Percentiles rank a stretch among this genome's conserved stretches.
phyloP scores from a whole-genome alignment of 2,329 filamentous ascomycete genomes.

The Aspergillus uvarum region DNA sequence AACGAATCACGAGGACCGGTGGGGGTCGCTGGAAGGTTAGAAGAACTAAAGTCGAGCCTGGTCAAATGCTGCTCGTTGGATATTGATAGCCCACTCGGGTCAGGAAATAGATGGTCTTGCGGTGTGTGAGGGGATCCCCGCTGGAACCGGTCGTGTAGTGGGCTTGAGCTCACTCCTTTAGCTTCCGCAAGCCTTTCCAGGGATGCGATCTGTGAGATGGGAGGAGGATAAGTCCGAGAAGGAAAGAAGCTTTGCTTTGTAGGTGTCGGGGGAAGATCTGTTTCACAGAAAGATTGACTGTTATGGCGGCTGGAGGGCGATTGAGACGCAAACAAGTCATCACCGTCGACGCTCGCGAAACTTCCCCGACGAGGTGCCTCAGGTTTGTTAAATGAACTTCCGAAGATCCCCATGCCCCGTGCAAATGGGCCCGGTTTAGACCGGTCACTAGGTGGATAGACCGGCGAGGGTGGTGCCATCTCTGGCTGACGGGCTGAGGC shows the following conservation, averaged over 20 bases:
- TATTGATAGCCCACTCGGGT: slow-evolving; percentile 80
- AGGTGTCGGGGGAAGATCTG: slow-evolving; percentile 86
- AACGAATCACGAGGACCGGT: slow-evolving; percentile 65
- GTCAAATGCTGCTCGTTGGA: slow-evolving; percentile 53
- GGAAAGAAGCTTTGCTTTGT: slow-evolving; percentile 63
- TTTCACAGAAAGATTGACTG: slow-evolving; percentile 60
- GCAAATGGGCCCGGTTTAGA: slow-evolving; percentile 68
- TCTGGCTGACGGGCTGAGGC: slow-evolving; percentile 70
- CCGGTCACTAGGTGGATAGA: slow-evolving; percentile 62
- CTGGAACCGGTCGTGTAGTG: slow-evolving; percentile 57
- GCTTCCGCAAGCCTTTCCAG: slow-evolving; percentile 37
- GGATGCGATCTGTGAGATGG: slow-evolving; percentile 34
- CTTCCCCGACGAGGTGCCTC: slow-evolving; percentile 62
- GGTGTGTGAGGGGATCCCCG: slow-evolving; percentile 72
- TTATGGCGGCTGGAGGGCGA: slow-evolving; percentile 57
- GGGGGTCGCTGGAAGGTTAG: slow-evolving; percentile 74
- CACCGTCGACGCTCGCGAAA: slow-evolving; percentile 76
- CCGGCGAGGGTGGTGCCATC: slow-evolving; percentile 77
- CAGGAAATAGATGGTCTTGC: slow-evolving; percentile 69
- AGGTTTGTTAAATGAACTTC: slow-evolving; percentile 52
- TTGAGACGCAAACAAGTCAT: slow-evolving; percentile 63
- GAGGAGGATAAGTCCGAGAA: slow-evolving; percentile 36
- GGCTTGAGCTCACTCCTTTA: slow-evolving; percentile 50
- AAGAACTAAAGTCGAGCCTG: slow-evolving; percentile 43
- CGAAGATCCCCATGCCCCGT: slow-evolving; percentile 62